These are phyloP conservation scores for Mortierella sp. DNA, from an alignment of 371 early-diverging fungal genomes.

Conservation along the genomic window DNA sequence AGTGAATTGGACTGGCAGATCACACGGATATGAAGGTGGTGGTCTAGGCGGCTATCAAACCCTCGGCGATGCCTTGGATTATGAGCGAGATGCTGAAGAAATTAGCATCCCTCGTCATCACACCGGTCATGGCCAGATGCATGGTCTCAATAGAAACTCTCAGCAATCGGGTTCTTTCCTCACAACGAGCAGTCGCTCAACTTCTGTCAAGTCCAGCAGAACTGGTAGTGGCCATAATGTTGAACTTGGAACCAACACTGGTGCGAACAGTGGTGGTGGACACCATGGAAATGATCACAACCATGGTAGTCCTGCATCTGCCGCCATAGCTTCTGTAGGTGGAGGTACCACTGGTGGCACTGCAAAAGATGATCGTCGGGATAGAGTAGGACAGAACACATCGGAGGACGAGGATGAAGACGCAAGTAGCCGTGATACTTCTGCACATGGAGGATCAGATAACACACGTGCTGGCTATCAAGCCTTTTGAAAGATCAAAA, in stretches of 20 bases:
- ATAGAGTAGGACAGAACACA: constrained; percentile 44
- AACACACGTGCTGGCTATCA: constrained; percentile 28
- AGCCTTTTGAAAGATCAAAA: constrained; percentile 13
- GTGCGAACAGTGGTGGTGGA: neutral
- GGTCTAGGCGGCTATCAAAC: constrained; percentile 31
- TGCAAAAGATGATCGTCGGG: constrained; percentile 36
- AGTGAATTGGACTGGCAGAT: constrained; percentile 32
- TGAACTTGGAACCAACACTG: constrained; percentile 20
- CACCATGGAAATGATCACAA: constrained; percentile 19
- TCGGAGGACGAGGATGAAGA: constrained; percentile 45
- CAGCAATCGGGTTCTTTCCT: constrained; percentile 45
- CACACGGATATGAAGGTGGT: constrained; percentile 26
- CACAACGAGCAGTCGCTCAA: constrained; percentile 31
- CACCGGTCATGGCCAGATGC: constrained; percentile 9
- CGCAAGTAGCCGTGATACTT: constrained; percentile 14
- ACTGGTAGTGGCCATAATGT: constrained; percentile 45
- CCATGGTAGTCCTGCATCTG: constrained; percentile 13
- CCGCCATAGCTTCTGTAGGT: constrained; percentile 3
- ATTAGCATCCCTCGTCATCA: constrained; percentile 53
- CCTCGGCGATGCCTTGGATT: constrained; percentile 44
- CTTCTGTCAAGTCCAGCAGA: constrained; percentile 31
- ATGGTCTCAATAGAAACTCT: constrained; percentile 32
- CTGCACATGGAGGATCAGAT: constrained; percentile 8
- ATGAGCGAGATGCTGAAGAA: constrained; percentile 55
- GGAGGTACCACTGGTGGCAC: neutral